These are phyloP conservation scores for Pyronema domesticum DNA, from an alignment of 495 filamentous ascomycete genomes.

Conservation along the genomic window DNA sequence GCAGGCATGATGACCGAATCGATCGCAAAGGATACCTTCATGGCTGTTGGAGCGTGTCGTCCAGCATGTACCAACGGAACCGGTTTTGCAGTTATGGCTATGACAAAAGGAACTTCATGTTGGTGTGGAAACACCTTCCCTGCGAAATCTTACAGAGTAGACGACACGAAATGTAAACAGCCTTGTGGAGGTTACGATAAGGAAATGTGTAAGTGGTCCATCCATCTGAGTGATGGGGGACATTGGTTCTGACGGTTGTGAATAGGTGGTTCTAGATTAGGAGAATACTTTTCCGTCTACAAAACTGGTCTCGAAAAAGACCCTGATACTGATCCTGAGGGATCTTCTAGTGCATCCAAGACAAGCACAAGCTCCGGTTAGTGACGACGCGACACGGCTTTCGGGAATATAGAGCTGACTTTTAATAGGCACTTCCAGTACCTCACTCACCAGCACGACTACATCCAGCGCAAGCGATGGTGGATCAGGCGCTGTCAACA, in stretches of 20 bases:
- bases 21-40: constrained; percentile 1
- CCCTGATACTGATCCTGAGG: constrained; percentile 14
- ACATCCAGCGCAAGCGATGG: constrained; percentile 5
- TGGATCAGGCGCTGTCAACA: constrained; percentile 32
- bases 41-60: constrained; percentile 17
- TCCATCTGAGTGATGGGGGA: constrained; percentile 9
- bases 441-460: too few species aligned
- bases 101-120: constrained; percentile 33
- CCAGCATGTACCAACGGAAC: constrained; percentile 9
- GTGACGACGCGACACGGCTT: not conserved
- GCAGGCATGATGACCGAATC: constrained; percentile 7
- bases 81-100: constrained; percentile 24
- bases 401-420: too few species aligned
- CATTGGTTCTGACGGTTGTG: constrained; percentile 3
- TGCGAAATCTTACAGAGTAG: constrained; percentile 28
- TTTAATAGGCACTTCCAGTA: too few species aligned
- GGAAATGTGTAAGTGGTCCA: constrained; percentile 38
- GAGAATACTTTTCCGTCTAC: constrained; percentile 22
- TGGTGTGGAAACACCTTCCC: constrained; percentile 47
- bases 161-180: constrained; percentile 36
- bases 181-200: constrained; percentile 37
- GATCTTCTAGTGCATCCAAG: constrained; percentile 11
- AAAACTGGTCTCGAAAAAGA: constrained; percentile 19
- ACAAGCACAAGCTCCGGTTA: constrained; percentile 10
- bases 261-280: constrained; percentile 21